Evolutionary conservation across 257 asterid species (phyloP), one percentile per base, ranked within the genome.

Genomic region (Scutellaria baicalensis): DNA sequence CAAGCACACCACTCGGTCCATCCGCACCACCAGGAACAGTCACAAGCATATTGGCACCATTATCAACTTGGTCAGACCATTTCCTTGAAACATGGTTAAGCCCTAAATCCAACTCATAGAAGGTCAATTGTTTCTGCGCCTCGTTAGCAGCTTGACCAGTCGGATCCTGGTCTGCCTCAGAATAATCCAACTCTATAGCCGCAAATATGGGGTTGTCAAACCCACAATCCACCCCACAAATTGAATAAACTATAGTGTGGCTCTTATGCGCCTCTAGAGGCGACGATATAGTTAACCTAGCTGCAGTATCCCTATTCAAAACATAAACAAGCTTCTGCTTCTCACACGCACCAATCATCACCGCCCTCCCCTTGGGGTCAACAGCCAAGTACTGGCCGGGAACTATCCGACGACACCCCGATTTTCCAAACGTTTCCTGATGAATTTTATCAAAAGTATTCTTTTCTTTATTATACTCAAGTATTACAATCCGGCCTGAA

Each of bases 21-120:
- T 94, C 99, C 67, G 96, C 99, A 57, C 99, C 99, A 54, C 99
- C 99, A 0, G 99, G 99, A 31, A 94, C 99, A 58, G 97, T 91
- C 65, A 94, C 99, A 50, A 94, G 93, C 85, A 94, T 59, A 80
- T 94, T 94, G 49, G 98, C 99, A 59, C 99, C 99, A 71, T 94
- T 91, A 66, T 94, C 99, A 39, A 94, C 99, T 78, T 88, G 95
- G 16, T 89, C 98, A 1, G 97, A 85, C 98, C 98, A 94, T 71
- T 94, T 94, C 87, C 99, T 89, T 0, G 98, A 89, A 43, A 94
- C 99, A 61, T 94, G 99, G 74, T 94, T 94, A 78, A 94, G 96
- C 70, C 99, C 99, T 64, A 94, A 83, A 83, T 94, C 99, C 70
- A 94, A 78, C 68, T 91, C 98, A 82, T 94, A 94, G 68, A 91